Base-by-base conservation (phyloP, 2,329 filamentous ascomycete species). In the Botrytis tulipae region DNA sequence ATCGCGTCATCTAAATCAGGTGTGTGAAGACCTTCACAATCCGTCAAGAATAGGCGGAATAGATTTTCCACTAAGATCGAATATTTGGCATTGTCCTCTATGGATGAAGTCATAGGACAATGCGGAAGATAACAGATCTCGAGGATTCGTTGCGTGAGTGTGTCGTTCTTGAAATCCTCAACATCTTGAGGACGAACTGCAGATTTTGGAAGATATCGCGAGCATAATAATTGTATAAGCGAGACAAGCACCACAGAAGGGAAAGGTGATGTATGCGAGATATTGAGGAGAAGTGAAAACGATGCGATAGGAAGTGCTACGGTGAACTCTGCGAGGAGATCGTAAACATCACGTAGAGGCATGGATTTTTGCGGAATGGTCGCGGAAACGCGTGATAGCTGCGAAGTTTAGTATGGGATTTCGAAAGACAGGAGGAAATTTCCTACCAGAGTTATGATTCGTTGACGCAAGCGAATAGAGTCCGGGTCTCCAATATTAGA, bases 71-170 rank as follows among this genome's bases (percentile, higher is more conserved):
- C 80, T 51, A 89, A 76, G 42, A 91, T 81, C 5, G 86, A 86
- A 20, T 90, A 83, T 76, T 87, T 88, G 8, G 87, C 85, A 77
- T 91, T 90, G 62, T 90, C 88, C 2, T 82, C 81, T 1, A 83
- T 78, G 16, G 81, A 84, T 6, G 80, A 79, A 0, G 83, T 85
- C 42, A 83, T 86, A 1, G 89, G 87, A 1, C 86, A 80, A 72
- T 82, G 88, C 0, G 87, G 87, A 8, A 91, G 82, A 77, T 85
- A 90, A 74, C 85, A 85, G 57, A 79, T 76, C 74, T 88, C 85
- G 32, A 91, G 82, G 25, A 86, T 85, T 0, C 79, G 67, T 75
- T 87, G 85, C 7, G 81, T 85, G 32, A 91, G 80, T n/a, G 81
- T 82, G 40, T 83, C 81, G 16, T 83, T 82, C 6, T 82, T 70